phyloP scores from a whole-genome alignment of 1,139 yeast genomes.

The Geotrichum reessii region DNA sequence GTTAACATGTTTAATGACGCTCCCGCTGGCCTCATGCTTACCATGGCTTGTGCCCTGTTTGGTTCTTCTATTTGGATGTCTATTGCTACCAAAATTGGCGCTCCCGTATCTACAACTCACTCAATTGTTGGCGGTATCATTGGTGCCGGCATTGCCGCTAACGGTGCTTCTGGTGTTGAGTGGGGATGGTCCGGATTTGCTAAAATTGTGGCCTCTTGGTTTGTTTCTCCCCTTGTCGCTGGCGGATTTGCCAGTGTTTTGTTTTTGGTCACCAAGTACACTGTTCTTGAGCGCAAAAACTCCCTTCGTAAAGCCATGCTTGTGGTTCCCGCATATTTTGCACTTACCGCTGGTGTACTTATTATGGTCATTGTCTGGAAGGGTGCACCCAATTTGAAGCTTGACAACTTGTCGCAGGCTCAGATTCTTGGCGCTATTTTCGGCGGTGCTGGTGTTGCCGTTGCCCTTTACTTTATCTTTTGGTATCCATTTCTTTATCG shows the following conservation, averaged over 20 bases:
- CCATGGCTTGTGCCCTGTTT: constrained; percentile 69
- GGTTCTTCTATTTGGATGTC: constrained; percentile 71
- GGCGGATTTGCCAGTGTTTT: constrained; percentile 56
- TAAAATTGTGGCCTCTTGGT: constrained; percentile 75
- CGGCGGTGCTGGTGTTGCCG: constrained; percentile 58
- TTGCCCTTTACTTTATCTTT: constrained; percentile 47
- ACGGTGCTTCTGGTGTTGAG: constrained; percentile 48
- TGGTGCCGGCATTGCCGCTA: constrained; percentile 71
- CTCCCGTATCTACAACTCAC: constrained; percentile 78
- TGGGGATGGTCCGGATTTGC: constrained; percentile 79
- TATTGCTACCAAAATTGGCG: constrained; percentile 60
- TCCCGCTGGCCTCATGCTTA: constrained; percentile 66
- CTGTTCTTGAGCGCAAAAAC: constrained; percentile 55
- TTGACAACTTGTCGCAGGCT: constrained; percentile 47
- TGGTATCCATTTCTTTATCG: constrained; percentile 59
- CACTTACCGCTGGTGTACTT: constrained; percentile 53
- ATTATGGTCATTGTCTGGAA: constrained; percentile 61
- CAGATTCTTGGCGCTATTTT: constrained; percentile 52
- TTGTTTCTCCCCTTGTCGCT: constrained; percentile 67
- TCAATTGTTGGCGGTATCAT: constrained; percentile 72
- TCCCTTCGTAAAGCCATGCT: constrained; percentile 51
- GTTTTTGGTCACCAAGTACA: constrained; percentile 54
- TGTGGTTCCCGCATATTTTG: constrained; percentile 59
- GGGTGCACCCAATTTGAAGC: constrained; percentile 61
- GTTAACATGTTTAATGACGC: constrained; percentile 45